Evolutionary conservation across 2,329 filamentous ascomycete genomes (phyloP), one percentile per base, ranked within the genome.

Genomic region (Zalaria sp.): DNA sequence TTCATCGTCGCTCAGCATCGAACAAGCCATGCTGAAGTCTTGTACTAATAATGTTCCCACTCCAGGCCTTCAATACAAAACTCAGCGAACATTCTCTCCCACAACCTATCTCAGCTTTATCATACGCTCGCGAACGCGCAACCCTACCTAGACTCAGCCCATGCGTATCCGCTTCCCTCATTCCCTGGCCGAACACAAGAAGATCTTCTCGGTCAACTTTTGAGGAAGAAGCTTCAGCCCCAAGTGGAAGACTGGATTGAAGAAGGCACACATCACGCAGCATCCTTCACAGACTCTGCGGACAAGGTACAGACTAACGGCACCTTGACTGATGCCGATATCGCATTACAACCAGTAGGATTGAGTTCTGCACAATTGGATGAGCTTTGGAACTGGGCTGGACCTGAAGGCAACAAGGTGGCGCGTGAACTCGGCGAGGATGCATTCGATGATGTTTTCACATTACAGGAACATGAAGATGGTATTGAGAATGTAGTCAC

Each of bases 221-320:
- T 93, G 28, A 79, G 85, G 34, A 93, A 91, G 62, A 91, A 91
- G 57, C 71, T 87, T 38, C 85, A 91, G 50, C 83, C 84, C 0
- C 71, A 75, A 25, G 78, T 87, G 11, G 83, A 88, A 56, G 76
- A 79, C 43, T 79, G 81, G 63, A 77, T 89, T 26, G 73, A 77
- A 25, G 66, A 77, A 5, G 46, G 46, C 7, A 39, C 40, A 25
- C 40, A 40, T 25, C 38, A 38, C 27, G 46, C 43, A 3, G 35
- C 42, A 25, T 35, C 27, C 25, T 29, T 43, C 9, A 10, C 8
- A 10, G 42, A 34, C 3, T 26, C 37, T 43, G 47, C 25, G 50
- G 52, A 32, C 47, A 40, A 38, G 42, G 38, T 29, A 44, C 46
- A 37, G 32, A 41, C 38, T 18, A 49, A 48, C 42, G 49, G 41